phyloP scores from a whole-genome alignment of 2,329 filamentous ascomycete species.

The Leptosphaerulina australis region DNA sequence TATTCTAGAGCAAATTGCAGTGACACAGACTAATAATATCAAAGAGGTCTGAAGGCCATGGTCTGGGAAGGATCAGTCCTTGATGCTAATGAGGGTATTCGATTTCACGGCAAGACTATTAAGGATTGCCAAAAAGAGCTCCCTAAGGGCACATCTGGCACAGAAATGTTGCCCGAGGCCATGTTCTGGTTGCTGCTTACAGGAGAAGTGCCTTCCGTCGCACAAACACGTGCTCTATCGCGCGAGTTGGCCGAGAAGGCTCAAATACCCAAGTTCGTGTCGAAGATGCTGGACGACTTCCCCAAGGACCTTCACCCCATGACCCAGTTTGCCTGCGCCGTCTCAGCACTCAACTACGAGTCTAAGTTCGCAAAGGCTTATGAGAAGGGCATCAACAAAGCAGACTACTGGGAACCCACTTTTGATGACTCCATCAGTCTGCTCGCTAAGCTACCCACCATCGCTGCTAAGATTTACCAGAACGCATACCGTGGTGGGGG shows the following conservation, averaged over 20 bases:
- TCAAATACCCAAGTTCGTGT: slow-evolving; percentile 79
- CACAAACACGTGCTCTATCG: slow-evolving; percentile 82
- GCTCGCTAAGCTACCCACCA: slow-evolving; percentile 92
- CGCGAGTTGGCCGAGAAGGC: slow-evolving; percentile 87
- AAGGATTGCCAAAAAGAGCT: slow-evolving; percentile 95
- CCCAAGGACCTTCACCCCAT: slow-evolving; percentile 92
- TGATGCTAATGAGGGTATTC: slow-evolving; percentile 95
- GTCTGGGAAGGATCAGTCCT: slow-evolving; percentile 98
- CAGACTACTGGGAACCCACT: slow-evolving; percentile 98
- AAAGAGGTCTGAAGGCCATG: slow-evolving; percentile 89
- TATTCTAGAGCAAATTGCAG: background rate
- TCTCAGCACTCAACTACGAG: slow-evolving; percentile 93
- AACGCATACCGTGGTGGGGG: slow-evolving; percentile 79
- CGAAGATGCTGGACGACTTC: slow-evolving; percentile 87
- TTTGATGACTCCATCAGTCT: slow-evolving; percentile 95
- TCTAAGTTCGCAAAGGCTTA: slow-evolving; percentile 94
- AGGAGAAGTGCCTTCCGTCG: slow-evolving; percentile 82
- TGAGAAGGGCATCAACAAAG: slow-evolving; percentile 87
- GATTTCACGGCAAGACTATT: slow-evolving; percentile 97
- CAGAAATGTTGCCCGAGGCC: slow-evolving; percentile 96
- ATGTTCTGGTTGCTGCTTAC: slow-evolving; percentile 99
- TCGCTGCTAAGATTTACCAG: slow-evolving; percentile 97
- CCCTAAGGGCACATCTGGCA: slow-evolving; percentile 88
- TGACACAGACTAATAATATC: background rate
- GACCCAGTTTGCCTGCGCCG: slow-evolving; percentile 96